phyloP scores from a whole-genome alignment of 495 filamentous ascomycete species.

The Penicillium samsonianum region DNA sequence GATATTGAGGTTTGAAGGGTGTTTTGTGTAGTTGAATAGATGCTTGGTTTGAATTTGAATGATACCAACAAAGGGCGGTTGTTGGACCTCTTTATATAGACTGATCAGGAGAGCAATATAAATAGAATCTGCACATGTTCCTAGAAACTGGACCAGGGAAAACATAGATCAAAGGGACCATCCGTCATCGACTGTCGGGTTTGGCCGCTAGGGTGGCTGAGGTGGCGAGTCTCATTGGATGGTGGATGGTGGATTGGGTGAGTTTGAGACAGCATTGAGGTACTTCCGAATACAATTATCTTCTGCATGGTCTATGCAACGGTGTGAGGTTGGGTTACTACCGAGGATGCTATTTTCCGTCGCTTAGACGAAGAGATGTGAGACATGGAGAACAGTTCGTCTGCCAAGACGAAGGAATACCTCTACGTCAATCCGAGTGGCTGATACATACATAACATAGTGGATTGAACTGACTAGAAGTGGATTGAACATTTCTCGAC shows the following conservation, averaged over 20 bases:
- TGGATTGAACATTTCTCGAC: neutral
- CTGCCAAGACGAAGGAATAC: neutral
- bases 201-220: conserved; percentile 5
- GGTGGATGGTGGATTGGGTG: neutral
- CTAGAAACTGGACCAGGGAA: neutral
- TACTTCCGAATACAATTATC: neutral
- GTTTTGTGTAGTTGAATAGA: neutral
- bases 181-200: conserved; percentile 10
- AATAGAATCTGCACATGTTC: neutral
- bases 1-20: neutral
- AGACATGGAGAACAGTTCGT: neutral
- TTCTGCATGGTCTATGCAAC: neutral
- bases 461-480: neutral
- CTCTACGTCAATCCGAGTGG: neutral
- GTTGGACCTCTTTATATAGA: conserved; percentile 4
- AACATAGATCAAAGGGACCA: neutral
- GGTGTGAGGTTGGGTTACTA: neutral
- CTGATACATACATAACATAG: neutral
- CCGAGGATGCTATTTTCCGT: neutral
- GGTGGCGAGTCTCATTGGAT: conserved; percentile 6
- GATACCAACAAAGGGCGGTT: neutral
- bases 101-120: neutral
- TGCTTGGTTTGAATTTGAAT: neutral
- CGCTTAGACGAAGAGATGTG: neutral
- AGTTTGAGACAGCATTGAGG: conserved; percentile 5